A percentile compares a stretch with the other conserved stretches of the same genome.
phyloP scores from a whole-genome alignment of 306 rosid species.

The Luffa acutangula region DNA sequence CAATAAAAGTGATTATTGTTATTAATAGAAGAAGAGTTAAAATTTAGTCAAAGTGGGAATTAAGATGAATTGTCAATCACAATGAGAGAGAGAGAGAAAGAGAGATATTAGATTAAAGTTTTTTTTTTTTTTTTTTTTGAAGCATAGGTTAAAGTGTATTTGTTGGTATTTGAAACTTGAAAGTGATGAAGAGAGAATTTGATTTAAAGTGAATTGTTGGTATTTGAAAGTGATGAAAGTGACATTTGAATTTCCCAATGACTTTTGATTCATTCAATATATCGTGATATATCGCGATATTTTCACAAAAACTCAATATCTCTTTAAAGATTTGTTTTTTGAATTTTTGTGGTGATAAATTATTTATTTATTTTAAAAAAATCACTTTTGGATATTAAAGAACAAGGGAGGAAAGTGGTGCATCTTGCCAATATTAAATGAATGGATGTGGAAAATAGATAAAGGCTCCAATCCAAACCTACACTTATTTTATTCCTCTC shows the following conservation, averaged over 20 bases:
- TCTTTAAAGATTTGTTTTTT: not conserved
- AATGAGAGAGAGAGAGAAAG: not conserved
- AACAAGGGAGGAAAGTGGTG: slow-evolving; percentile 3
- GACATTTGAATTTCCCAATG: not conserved
- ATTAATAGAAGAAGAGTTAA: not conserved
- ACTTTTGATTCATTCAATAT: not conserved
- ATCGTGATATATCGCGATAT: not conserved
- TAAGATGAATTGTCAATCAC: not conserved
- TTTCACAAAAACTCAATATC: not conserved
- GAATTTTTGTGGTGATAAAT: not conserved
- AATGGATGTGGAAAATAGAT: slow-evolving; percentile 24
- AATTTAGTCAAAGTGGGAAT: slow-evolving; percentile 2
- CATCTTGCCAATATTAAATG: slow-evolving; percentile 17
- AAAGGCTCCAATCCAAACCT: slow-evolving; percentile 4
- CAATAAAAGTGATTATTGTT: not conserved
- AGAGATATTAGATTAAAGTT: no score
- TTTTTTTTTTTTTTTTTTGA: no score
- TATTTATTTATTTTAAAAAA: not conserved
- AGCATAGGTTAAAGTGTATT: not conserved
- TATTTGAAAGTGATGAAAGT: not conserved
- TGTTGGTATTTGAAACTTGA: slow-evolving; percentile 3
- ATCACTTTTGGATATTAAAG: not conserved
- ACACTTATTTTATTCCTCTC: not conserved
- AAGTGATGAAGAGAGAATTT: not conserved
- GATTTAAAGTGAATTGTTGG: slow-evolving; percentile 2